Conservation (phyloP, 2,329 filamentous ascomycete genomes). For the Aspergillus oerlinghausenensis region DNA sequence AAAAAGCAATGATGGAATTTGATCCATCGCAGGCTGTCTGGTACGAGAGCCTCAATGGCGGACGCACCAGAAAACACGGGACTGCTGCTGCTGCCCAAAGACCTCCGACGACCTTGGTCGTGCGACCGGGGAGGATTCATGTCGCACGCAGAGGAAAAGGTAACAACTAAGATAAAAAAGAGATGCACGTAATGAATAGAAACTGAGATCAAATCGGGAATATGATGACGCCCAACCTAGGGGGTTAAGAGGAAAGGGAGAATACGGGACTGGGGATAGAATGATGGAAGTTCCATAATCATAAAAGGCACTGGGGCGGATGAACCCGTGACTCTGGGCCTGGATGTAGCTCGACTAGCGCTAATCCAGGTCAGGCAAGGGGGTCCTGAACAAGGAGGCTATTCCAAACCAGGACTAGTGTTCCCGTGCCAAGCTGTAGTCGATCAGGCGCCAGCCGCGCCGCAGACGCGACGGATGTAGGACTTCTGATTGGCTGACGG, state of each 20-base stretch:
- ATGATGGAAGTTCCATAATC: constrained; percentile 18
- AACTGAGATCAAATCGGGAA: constrained; percentile 4
- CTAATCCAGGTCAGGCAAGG: constrained; percentile 27
- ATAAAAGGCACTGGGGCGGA: constrained; percentile 16
- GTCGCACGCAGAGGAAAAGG: constrained; percentile 21
- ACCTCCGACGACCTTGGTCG: constrained; percentile 32
- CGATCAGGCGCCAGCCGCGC: constrained; percentile 21
- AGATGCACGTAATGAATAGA: not conserved
- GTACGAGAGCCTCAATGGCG: constrained; percentile 3
- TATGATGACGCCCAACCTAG: constrained; percentile 4
- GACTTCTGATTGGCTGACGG: constrained; percentile 15
- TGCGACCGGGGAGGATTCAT: constrained; percentile 34
- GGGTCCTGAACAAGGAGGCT: constrained; percentile 9
- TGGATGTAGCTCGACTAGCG: constrained; percentile 17
- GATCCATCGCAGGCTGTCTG: not conserved
- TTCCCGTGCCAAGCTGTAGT: constrained; percentile 25
- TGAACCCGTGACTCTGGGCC: constrained; percentile 34
- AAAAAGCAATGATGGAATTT: not conserved
- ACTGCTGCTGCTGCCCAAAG: constrained; percentile 34
- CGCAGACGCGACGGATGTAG: constrained; percentile 11
- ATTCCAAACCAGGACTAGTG: constrained; percentile 28
- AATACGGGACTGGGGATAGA: constrained; percentile 4
- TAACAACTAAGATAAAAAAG: constrained; percentile 1
- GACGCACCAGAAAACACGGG: constrained; percentile 32
- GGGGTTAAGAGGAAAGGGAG: constrained; percentile 5